Conservation (phyloP, 805 yeast genomes). For the Pichia deserticola region DNA sequence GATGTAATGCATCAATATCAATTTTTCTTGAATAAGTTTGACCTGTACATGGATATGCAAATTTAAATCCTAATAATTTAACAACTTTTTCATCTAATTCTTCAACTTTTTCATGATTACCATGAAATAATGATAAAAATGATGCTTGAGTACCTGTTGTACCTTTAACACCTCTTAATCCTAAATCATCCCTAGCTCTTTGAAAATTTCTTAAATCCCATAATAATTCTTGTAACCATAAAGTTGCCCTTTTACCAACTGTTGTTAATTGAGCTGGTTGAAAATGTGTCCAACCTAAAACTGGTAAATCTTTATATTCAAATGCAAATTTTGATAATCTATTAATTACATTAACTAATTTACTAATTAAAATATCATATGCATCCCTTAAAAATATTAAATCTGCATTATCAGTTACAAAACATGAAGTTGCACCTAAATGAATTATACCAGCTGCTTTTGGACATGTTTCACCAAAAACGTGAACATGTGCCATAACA, state of each 20-base stretch:
- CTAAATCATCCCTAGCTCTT: conserved; percentile 94
- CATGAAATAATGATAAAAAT: conserved; percentile 89
- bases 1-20: conserved; percentile 88
- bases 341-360: conserved; percentile 91
- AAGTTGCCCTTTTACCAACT: conserved; percentile 94
- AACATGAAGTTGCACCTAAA: conserved; percentile 97
- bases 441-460: conserved; percentile 97
- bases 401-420: conserved; percentile 96
- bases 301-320: conserved; percentile 91
- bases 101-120: conserved; percentile 95
- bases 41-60: conserved; percentile 95
- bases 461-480: conserved; percentile 87
- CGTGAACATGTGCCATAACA: conserved; percentile 98
- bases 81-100: conserved; percentile 85
- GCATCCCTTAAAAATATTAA: conserved; percentile 95
- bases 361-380: conserved; percentile 86
- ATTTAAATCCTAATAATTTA: conserved; percentile 86
- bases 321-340: conserved; percentile 82
- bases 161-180: conserved; percentile 97
- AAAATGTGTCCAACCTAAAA: conserved; percentile 98
- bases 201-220: conserved; percentile 96
- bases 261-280: conserved; percentile 99
- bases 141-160: conserved; percentile 99
- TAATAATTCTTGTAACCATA: conserved; percentile 94
- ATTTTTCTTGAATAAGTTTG: conserved; percentile 99